phyloP scores from a whole-genome alignment of 108 stramenopile species.

The Mayamaea pseudoterrestris region DNA sequence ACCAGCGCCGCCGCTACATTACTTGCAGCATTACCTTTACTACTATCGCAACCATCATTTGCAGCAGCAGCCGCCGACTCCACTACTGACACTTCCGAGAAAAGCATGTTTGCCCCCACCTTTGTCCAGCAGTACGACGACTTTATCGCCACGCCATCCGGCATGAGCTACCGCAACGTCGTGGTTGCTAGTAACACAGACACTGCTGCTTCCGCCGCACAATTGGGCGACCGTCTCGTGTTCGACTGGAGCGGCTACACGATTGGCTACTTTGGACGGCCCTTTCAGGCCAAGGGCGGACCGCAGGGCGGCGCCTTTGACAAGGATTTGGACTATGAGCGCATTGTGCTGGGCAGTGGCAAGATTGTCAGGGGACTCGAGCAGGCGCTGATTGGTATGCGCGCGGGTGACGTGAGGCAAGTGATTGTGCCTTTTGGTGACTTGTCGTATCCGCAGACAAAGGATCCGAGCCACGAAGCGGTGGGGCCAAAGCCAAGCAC shows the following conservation, averaged over 20 bases:
- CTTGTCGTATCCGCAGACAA: conserved; percentile 57
- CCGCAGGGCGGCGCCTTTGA: conserved; percentile 80
- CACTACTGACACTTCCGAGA: too few species aligned
- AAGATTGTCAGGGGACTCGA: conserved; percentile 69
- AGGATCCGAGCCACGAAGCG: conserved; percentile 54
- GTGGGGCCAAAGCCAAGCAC: conserved; percentile 89
- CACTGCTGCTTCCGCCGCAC: conserved; percentile 8
- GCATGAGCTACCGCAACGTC: conserved; percentile 67
- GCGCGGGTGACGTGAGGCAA: conserved; percentile 79
- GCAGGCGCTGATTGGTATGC: conserved; percentile 58
- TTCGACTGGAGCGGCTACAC: conserved; percentile 96
- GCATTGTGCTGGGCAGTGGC: conserved; percentile 65
- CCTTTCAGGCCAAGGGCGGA: conserved; percentile 81
- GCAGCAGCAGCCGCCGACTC: too few species aligned
- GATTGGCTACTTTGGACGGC: conserved; percentile 85
- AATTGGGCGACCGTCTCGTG: conserved; percentile 74
- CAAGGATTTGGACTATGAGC: conserved; percentile 67
- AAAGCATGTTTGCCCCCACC: conserved; percentile 25
- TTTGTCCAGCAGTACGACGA: conserved; percentile 70
- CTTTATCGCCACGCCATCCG: conserved; percentile 37
- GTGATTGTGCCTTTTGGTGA: conserved; percentile 76
- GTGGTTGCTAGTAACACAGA: conserved; percentile 27
- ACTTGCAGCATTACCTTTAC: too few species aligned
- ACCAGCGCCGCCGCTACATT: too few species aligned
- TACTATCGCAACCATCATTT: too few species aligned